Evolutionary conservation across 2,329 filamentous ascomycete genomes (phyloP).

Genomic region (Sphaerulina vaccinii): DNA sequence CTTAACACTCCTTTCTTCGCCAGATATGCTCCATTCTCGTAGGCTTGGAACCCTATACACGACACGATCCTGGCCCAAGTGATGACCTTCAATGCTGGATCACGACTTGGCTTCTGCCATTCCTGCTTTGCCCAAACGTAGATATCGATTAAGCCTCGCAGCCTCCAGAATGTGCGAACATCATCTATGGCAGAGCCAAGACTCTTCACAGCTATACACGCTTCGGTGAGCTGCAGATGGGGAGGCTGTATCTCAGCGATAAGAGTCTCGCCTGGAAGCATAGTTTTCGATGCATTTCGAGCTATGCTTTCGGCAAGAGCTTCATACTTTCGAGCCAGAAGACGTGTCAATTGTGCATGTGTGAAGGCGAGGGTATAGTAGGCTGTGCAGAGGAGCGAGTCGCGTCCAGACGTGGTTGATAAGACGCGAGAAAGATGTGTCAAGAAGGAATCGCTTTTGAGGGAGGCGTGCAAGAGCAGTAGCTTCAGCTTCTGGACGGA

Average conservation of each 20-base stretch:
- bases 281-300: slow-evolving; percentile 39
- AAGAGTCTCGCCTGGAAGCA: slow-evolving; percentile 45
- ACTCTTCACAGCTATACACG: slow-evolving; percentile 38
- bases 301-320: slow-evolving; percentile 40
- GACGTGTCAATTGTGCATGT: slow-evolving; percentile 40
- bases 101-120: slow-evolving; percentile 40
- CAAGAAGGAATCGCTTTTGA: slow-evolving; percentile 17
- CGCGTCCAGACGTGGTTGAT: slow-evolving; percentile 42
- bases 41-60: slow-evolving; percentile 69
- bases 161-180: slow-evolving; percentile 67
- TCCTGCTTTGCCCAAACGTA: slow-evolving; percentile 62
- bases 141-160: slow-evolving; percentile 75
- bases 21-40: slow-evolving; percentile 83
- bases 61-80: slow-evolving; percentile 67
- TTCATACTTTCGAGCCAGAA: slow-evolving; percentile 39
- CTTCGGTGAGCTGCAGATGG: slow-evolving; percentile 35
- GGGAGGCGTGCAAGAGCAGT: slow-evolving; percentile 9
- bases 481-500: slow-evolving; percentile 8
- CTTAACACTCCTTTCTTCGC: slow-evolving; percentile 67
- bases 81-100: slow-evolving; percentile 52
- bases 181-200: slow-evolving; percentile 68
- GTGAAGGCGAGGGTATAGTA: slow-evolving; percentile 47
- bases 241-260: slow-evolving; percentile 41
- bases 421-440: slow-evolving; percentile 32
- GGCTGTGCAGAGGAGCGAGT: slow-evolving; percentile 44